phyloP scores from a whole-genome alignment of 441 rosid species.

The Adansonia gregorii region DNA sequence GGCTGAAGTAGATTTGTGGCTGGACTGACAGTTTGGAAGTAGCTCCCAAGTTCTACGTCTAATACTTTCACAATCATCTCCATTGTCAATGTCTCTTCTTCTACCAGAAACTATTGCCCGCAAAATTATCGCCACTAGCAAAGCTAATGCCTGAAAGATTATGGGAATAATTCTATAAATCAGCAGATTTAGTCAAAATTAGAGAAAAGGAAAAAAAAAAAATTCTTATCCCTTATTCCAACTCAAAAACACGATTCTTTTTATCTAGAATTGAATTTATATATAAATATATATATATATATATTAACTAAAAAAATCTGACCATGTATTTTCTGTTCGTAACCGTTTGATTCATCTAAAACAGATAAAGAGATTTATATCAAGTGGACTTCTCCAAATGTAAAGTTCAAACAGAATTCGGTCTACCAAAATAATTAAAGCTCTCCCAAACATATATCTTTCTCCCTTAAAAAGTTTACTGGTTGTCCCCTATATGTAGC shows the following conservation, averaged over 20 bases:
- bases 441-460: not conserved
- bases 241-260: not conserved
- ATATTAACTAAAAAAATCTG: not conserved
- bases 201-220: not conserved
- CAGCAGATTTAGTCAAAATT: constrained; percentile 4
- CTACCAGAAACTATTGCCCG: constrained; percentile 68
- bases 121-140: constrained; percentile 70
- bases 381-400: not conserved
- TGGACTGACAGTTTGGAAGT: constrained; percentile 60
- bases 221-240: not conserved
- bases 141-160: constrained; percentile 60
- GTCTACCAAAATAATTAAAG: not conserved
- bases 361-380: not conserved
- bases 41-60: constrained; percentile 70
- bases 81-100: constrained; percentile 50
- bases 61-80: constrained; percentile 64
- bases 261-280: not conserved
- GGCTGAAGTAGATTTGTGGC: constrained; percentile 58
- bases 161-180: constrained; percentile 17
- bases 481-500: not conserved
- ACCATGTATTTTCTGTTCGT: not conserved
- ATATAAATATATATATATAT: not conserved
- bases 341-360: not conserved
- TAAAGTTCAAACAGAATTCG: not conserved
- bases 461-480: not conserved